phyloP scores from a whole-genome alignment of 2,329 filamentous ascomycete species.

The Alternaria sp. region DNA sequence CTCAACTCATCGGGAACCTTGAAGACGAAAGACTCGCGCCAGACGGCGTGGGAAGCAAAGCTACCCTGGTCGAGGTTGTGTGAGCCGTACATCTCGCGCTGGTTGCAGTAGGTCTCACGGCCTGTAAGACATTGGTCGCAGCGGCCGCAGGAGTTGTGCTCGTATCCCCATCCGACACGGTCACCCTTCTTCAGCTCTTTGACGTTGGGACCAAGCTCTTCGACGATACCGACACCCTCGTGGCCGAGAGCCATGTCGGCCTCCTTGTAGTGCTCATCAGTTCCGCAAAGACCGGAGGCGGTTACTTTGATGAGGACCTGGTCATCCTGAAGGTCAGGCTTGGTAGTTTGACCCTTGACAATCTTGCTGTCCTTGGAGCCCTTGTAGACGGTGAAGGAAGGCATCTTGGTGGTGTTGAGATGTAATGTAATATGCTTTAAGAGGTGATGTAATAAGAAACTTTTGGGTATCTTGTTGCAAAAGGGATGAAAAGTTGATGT shows the following conservation, averaged over 20 bases:
- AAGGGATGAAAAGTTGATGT: slow-evolving; percentile 4
- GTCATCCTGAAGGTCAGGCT: slow-evolving; percentile 56
- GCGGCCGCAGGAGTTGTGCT: slow-evolving; percentile 56
- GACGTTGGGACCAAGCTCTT: slow-evolving; percentile 58
- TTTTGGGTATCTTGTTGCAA: slow-evolving; percentile 5
- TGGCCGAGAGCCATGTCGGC: slow-evolving; percentile 62
- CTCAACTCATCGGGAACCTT: slow-evolving; percentile 56
- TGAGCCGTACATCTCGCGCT: slow-evolving; percentile 55
- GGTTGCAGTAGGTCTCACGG: slow-evolving; percentile 56
- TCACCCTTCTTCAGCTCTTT: slow-evolving; percentile 61
- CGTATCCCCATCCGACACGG: slow-evolving; percentile 62
- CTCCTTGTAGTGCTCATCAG: slow-evolving; percentile 59
- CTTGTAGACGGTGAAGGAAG: slow-evolving; percentile 70
- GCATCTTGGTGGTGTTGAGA: slow-evolving; percentile 36
- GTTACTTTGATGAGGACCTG: slow-evolving; percentile 71
- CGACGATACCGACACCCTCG: slow-evolving; percentile 64
- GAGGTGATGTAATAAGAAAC: neutral
- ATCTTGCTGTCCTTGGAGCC: slow-evolving; percentile 67
- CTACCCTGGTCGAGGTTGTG: slow-evolving; percentile 59
- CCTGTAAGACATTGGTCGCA: slow-evolving; percentile 58
- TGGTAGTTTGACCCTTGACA: slow-evolving; percentile 59
- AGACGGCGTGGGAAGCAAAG: slow-evolving; percentile 58
- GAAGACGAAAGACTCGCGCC: slow-evolving; percentile 60
- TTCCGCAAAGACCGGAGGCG: slow-evolving; percentile 73
- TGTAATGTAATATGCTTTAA: neutral